Evolutionary conservation across 768 basidiomycete species (phyloP), one percentile per base, ranked within the genome.

Genomic region (Agaricus subrufescens): DNA sequence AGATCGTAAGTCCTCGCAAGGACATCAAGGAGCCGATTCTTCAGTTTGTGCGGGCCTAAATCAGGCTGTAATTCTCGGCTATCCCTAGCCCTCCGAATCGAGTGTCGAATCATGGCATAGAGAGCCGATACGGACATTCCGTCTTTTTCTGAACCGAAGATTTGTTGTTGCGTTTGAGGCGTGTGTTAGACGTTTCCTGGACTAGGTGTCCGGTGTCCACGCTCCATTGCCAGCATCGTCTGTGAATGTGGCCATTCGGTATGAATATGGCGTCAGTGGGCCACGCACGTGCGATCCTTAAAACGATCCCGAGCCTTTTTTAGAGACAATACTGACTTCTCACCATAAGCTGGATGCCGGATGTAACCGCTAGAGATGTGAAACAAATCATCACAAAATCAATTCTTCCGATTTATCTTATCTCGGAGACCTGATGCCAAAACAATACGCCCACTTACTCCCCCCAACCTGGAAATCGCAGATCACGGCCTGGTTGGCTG

Each of bases 401-500:
- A 19, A 19, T 34, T 10, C 12, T 25, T 6, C 37, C 19, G 26
- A 14, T n/a, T 3, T 4, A 45, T 30, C 19, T 42, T 27, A 23
- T n/a, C 39, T 29, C 19, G 12, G 42, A 19, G 43, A 19, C 25
- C 27, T 8, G 11, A 56, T 56, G 55, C 34, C 48, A 3, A 26
- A 38, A 23, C 55, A 50, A 4, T 76, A 74, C 58, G 81, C 80
- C 53, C 80, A 98, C 66, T 77, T 98, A n/a, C 80, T 98, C 9
- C 94, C 96, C 31, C 91, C 94, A 0, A 91, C 86, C 65, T 98
- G 95, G 96, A 93, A 89, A 69, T 64, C 81, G 1, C 86, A 92
- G 60, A 81, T 98, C 52, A 73, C 79, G 2, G 73, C 67, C 12
- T 99, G 96, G 96, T 82, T 95, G 30, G 83, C 83, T 7, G 96